Evolutionary conservation across 2,329 filamentous ascomycete species (phyloP).

Genomic region (Torrubiella hemipterigena): DNA sequence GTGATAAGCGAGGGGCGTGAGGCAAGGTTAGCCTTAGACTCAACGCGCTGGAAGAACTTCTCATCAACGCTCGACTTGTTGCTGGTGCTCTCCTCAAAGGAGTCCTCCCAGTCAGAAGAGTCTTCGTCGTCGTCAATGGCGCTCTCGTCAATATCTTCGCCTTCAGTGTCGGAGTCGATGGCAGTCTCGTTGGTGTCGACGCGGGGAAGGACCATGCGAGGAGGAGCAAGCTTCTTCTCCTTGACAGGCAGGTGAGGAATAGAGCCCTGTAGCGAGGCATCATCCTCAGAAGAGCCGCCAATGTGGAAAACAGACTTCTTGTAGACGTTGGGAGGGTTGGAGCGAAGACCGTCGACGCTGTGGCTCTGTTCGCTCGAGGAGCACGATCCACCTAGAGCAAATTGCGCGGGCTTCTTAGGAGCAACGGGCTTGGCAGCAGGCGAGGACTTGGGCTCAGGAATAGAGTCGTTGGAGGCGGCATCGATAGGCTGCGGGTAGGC

Average conservation of each 20-base stretch:
- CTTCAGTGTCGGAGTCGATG: constrained; percentile 48
- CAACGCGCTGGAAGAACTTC: constrained; percentile 78
- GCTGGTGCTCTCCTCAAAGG: constrained; percentile 70
- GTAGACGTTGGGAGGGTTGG: constrained; percentile 14
- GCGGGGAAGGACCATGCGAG: constrained; percentile 58
- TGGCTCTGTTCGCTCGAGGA: constrained; percentile 52
- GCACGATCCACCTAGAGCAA: constrained; percentile 68
- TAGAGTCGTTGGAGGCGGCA: constrained; percentile 33
- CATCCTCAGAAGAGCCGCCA: constrained; percentile 59
- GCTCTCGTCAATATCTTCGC: constrained; percentile 67
- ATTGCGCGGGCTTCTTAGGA: constrained; percentile 51
- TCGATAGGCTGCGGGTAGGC: constrained; percentile 36
- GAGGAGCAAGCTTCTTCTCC: constrained; percentile 58
- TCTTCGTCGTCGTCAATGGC: constrained; percentile 67
- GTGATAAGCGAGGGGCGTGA: constrained; percentile 84
- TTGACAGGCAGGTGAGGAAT: constrained; percentile 27
- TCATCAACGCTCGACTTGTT: constrained; percentile 75
- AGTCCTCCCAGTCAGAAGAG: constrained; percentile 49
- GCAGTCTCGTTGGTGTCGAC: constrained; percentile 41
- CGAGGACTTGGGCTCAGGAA: constrained; percentile 48
- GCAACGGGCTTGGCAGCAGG: constrained; percentile 55
- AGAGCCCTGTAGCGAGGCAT: constrained; percentile 56
- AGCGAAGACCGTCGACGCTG: constrained; percentile 31
- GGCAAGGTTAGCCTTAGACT: constrained; percentile 73
- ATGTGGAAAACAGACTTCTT: constrained; percentile 37